Evolutionary conservation across 2,329 filamentous ascomycete genomes (phyloP).

Genomic region (Thelonectria discophora): DNA sequence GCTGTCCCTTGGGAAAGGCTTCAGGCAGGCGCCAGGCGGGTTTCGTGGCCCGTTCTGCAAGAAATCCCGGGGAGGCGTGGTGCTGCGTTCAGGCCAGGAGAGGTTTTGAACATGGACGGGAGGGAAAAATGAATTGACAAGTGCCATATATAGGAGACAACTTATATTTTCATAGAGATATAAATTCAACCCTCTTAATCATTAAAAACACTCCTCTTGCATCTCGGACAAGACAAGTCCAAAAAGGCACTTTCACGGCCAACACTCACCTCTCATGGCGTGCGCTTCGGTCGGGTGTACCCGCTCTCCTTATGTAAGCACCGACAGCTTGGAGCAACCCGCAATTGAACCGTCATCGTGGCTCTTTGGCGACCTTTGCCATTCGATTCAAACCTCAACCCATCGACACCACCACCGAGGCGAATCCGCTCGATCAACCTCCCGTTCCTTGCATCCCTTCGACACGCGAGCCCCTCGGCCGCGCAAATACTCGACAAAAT

Average conservation of each 20-base stretch:
- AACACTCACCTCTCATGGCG: not conserved
- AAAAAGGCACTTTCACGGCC: not conserved
- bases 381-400: conserved; percentile 5
- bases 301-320: conserved; percentile 23
- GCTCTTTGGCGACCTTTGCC: conserved; percentile 24
- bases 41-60: conserved; percentile 1
- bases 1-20: conserved; percentile 20
- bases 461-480: conserved; percentile 24
- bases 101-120: too few relatives aligned
- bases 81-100: not conserved
- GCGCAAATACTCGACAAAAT: conserved; percentile 58
- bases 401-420: conserved; percentile 15
- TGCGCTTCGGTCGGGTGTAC: conserved; percentile 7
- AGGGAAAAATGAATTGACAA: not conserved
- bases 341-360: conserved; percentile 25
- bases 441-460: conserved; percentile 16
- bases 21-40: not conserved
- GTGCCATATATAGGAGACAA: not conserved
- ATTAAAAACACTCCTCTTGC: too few relatives aligned
- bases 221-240: not conserved
- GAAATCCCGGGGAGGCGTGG: not conserved
- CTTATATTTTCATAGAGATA: not conserved
- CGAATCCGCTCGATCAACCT: conserved; percentile 26
- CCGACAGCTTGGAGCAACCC: conserved; percentile 9
- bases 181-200: not conserved